Base-by-base conservation (phyloP, 2,329 filamentous ascomycete genomes). In the Botrytis paeoniae region DNA sequence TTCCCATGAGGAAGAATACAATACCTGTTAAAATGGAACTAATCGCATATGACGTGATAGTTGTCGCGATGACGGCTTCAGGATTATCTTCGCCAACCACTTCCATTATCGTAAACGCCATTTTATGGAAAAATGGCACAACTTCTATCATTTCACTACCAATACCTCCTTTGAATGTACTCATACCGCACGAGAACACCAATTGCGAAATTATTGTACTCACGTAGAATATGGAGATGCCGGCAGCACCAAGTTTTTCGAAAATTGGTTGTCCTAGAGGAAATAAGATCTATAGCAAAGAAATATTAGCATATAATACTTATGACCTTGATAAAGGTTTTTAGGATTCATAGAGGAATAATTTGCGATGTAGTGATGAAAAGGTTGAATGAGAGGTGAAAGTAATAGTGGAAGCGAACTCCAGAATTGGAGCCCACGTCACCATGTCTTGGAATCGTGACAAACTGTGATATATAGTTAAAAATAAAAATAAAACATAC, bases 81-180 rank as follows among this genome's bases (percentile, higher is more conserved):
- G 93, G 90, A 39, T 96, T 90, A 32, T 95, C 90, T 75, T 92
- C 89, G 25, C 95, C 93, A 76, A 99, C 91, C 61, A 88, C 86
- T 22, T 86, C 85, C 76, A 96, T 90, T 80, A 98, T 98, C 43
- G 92, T 95, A 75, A 91, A 90, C 0, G 96, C 95, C 95, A 99
- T 99, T 79, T 95, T 97, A 83, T 99, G 96, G 81, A 99, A 98
- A 84, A 99, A 99, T 0, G 95, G 96, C 0, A 99, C 95, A 1
- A 98, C 95, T 83, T 99, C 96, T 77, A 98, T 99, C 90, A 99
- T 91, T 82, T 99, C 96, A 3, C 96, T 98, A 8, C 96, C 96
- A 74, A 99, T 90, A 5, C 93, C 94, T 25, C 96, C 95, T 77
- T 89, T 92, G 84, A 99, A 99, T 48, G 93, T 90, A 79, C 95